phyloP scores from a whole-genome alignment of 768 basidiomycete genomes.

The Daedalea quercina region DNA sequence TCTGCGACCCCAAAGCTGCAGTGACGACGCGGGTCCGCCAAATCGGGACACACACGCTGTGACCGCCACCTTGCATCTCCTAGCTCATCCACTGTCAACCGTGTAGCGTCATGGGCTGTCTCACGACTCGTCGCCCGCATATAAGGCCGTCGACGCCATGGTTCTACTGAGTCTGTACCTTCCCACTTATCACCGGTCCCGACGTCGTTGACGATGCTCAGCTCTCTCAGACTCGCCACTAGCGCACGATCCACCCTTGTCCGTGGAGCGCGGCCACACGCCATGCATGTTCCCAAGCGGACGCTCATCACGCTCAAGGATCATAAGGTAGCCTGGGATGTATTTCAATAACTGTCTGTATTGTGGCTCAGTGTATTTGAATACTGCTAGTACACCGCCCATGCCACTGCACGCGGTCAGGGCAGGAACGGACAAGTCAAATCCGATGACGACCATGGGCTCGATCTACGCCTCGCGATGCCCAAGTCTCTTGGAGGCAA shows the following conservation, averaged over 20 bases:
- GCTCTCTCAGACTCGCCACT: neutral
- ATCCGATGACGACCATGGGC: slow-evolving; percentile 25
- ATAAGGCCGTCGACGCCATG: neutral
- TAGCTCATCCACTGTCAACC: neutral
- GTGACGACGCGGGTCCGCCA: neutral
- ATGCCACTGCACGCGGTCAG: slow-evolving; percentile 55
- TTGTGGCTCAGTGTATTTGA: neutral
- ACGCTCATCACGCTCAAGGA: slow-evolving; percentile 37
- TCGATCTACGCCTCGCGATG: slow-evolving; percentile 27
- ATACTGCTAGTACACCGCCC: slow-evolving; percentile 54
- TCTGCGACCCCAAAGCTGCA: neutral
- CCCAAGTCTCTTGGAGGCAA: slow-evolving; percentile 30
- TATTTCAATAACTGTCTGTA: neutral
- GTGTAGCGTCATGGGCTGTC: neutral
- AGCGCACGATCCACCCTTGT: neutral
- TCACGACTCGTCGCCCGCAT: neutral
- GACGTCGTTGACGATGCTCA: neutral
- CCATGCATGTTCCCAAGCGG: neutral
- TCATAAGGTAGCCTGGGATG: slow-evolving; percentile 30
- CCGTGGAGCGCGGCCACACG: neutral
- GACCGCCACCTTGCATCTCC: neutral
- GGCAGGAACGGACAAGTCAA: slow-evolving; percentile 53
- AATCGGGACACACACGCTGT: neutral
- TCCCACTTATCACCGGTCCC: neutral
- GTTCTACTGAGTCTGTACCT: neutral